Evolutionary conservation across 495 filamentous ascomycete genomes (phyloP).

Genomic region (Hyaloscypha bicolor): DNA sequence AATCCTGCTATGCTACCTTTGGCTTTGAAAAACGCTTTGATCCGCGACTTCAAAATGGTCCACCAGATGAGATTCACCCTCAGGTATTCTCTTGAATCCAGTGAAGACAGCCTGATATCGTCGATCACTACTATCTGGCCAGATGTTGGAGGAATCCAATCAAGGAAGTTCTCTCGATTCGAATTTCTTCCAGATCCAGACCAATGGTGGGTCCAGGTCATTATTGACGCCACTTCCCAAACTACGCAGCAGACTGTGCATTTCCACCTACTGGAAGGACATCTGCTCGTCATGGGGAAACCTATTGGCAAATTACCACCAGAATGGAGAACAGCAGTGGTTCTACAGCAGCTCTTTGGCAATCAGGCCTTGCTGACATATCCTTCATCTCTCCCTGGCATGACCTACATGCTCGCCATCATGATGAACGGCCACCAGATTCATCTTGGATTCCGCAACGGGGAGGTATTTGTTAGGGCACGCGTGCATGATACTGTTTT

Average conservation of each 20-base stretch:
- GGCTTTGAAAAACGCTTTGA: constrained; percentile 25
- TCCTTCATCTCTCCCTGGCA: constrained; percentile 47
- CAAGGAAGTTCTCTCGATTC: constrained; percentile 21
- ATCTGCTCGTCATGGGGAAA: constrained; percentile 49
- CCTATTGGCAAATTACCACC: constrained; percentile 50
- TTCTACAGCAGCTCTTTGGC: constrained; percentile 51
- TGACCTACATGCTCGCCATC: constrained; percentile 45
- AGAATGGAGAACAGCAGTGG: constrained; percentile 38
- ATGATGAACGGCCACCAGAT: constrained; percentile 39
- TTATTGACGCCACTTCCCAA: constrained; percentile 28
- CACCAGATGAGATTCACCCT: constrained; percentile 25
- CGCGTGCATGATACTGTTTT: constrained; percentile 18
- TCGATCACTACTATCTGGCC: constrained; percentile 9
- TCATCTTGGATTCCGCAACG: constrained; percentile 55
- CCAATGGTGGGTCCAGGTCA: constrained; percentile 20
- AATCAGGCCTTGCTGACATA: constrained; percentile 47
- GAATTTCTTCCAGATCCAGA: constrained; percentile 36
- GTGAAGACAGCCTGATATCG: constrained; percentile 6
- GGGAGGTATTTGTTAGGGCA: constrained; percentile 46
- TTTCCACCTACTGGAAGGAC: constrained; percentile 50
- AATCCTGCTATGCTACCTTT: constrained; percentile 24
- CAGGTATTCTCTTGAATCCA: constrained; percentile 21
- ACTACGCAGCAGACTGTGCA: constrained; percentile 40
- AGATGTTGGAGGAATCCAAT: background rate
- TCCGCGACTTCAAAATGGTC: constrained; percentile 35